Evolutionary conservation across 345 rosid species (phyloP), one percentile per base, ranked within the genome.

Genomic region (Pugionium dolabratum): DNA sequence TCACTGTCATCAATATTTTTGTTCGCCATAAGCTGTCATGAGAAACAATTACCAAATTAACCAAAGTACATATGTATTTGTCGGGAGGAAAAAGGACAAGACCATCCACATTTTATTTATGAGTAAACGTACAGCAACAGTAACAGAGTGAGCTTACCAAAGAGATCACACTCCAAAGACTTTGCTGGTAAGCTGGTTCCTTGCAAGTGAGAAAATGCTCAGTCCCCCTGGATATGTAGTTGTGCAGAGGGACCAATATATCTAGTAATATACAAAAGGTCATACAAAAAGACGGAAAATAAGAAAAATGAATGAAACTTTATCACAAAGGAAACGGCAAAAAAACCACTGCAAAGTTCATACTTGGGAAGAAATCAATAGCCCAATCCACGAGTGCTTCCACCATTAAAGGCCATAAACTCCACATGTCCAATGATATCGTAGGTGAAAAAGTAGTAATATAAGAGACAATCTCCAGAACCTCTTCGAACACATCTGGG

Each of bases 401-500:
- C 78, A 86, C 82, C 95, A 95, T 87, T 76, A 91, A 69, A 50
- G 96, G 96, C 99, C 99, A 95, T 44, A 95, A 87, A 73, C 82
- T 87, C 99, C 99, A 95, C 99, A 95, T 89, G 11, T 89, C 97
- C 79, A 83, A 27, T 10, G 99, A 86, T 83, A 95, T 89, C 1
- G 91, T 84, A 9, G 99, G 99, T 54, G 97, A 85, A 74, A 84
- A 95, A 47, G 90, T 88, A 63, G 99, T 90, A 91, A 95, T 87
- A 65, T 84, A 87, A 43, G 97, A 91, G 40, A 91, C 91, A 70
- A 95, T 91, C 80, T 95, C 99, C 88, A 91, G 71, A 70, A 95
- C 93, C 84, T 95, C 99, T 83, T 95, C 99, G 78, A 85, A 91
- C 64, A 95, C 96, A 88, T 95, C 99, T 94, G 89, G 33, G 39